Evolutionary conservation across 176 grass and related monocot species (phyloP).

Genomic region (Leersia perrieri): DNA sequence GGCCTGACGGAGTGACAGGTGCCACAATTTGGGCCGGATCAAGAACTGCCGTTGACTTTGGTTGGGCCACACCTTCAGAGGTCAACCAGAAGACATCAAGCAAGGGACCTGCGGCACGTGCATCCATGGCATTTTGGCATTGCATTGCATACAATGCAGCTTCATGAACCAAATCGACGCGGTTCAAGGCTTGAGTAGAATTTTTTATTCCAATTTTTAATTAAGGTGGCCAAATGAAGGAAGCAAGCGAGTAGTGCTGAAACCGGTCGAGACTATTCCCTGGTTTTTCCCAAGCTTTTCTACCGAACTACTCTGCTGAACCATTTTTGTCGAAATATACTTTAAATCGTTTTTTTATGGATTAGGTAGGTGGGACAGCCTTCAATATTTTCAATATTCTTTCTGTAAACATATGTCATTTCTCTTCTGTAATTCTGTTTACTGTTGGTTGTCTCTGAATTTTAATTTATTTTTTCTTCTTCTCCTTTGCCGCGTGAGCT

Average conservation of each 20-base stretch:
- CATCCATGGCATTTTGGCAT: neutral
- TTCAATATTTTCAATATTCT: too few relatives aligned
- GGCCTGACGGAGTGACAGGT: too few relatives aligned
- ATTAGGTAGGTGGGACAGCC: too few relatives aligned
- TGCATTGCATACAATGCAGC: neutral
- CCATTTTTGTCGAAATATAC: neutral
- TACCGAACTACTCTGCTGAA: neutral
- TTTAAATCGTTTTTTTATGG: neutral
- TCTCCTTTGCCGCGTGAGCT: too few relatives aligned
- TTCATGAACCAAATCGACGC: neutral
- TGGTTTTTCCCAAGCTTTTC: neutral
- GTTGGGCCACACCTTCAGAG: neutral
- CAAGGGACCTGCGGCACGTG: neutral
- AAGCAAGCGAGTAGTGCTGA: too few relatives aligned
- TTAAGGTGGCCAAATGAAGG: too few relatives aligned
- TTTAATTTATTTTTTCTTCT: too few relatives aligned
- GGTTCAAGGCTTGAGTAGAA: too few relatives aligned
- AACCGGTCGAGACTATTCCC: neutral
- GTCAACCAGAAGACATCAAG: neutral
- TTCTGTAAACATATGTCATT: too few relatives aligned
- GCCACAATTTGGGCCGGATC: neutral
- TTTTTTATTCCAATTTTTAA: too few relatives aligned
- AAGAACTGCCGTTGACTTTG: neutral
- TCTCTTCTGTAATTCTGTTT: too few relatives aligned
- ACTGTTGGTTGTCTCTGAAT: too few relatives aligned